Percentiles rank a stretch among this genome's conserved stretches.
These are phyloP conservation scores for Nemania bipapillata DNA, from an alignment of 2,329 filamentous ascomycete species.

Conservation along the genomic window DNA sequence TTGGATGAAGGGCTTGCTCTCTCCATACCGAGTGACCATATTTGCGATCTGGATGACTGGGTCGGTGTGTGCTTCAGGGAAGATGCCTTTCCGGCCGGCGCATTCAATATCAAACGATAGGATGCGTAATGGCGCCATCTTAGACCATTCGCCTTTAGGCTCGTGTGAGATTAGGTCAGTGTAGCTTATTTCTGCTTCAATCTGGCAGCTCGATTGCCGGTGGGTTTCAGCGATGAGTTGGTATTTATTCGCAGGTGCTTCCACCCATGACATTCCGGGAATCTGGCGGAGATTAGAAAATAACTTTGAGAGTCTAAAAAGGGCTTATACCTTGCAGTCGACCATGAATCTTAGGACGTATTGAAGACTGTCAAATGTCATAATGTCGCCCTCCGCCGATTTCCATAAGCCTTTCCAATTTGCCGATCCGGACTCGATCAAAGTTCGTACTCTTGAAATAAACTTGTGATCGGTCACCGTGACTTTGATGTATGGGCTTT, in stretches of 20 bases:
- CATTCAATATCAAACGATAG: slow-evolving; percentile 99
- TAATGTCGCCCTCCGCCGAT: slow-evolving; percentile 72
- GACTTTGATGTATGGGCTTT: slow-evolving; percentile 92
- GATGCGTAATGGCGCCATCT: slow-evolving; percentile 93
- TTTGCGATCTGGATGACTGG: slow-evolving; percentile 99
- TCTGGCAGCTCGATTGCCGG: slow-evolving; percentile 92
- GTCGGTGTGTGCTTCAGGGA: slow-evolving; percentile 90
- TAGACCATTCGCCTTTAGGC: slow-evolving; percentile 93
- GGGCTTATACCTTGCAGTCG: slow-evolving; percentile 76
- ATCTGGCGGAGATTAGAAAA: slow-evolving; percentile 63
- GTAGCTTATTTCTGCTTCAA: slow-evolving; percentile 88
- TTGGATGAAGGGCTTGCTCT: slow-evolving; percentile 92
- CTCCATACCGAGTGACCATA: slow-evolving; percentile 92
- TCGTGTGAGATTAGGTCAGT: slow-evolving; percentile 85
- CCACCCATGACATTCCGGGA: slow-evolving; percentile 96
- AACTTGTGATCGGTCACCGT: slow-evolving; percentile 89
- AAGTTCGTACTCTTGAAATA: slow-evolving; percentile 78
- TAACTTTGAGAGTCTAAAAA: neutral
- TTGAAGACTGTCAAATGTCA: slow-evolving; percentile 96
- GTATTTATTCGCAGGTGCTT: slow-evolving; percentile 80
- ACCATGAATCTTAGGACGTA: slow-evolving; percentile 98
- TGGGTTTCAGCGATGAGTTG: slow-evolving; percentile 72
- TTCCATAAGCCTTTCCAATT: slow-evolving; percentile 96
- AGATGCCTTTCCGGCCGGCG: slow-evolving; percentile 95
- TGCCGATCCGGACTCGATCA: slow-evolving; percentile 78